Evolutionary conservation across 352 stramenopile genomes (phyloP).

Genomic region (Peronosclerospora sorghi): DNA sequence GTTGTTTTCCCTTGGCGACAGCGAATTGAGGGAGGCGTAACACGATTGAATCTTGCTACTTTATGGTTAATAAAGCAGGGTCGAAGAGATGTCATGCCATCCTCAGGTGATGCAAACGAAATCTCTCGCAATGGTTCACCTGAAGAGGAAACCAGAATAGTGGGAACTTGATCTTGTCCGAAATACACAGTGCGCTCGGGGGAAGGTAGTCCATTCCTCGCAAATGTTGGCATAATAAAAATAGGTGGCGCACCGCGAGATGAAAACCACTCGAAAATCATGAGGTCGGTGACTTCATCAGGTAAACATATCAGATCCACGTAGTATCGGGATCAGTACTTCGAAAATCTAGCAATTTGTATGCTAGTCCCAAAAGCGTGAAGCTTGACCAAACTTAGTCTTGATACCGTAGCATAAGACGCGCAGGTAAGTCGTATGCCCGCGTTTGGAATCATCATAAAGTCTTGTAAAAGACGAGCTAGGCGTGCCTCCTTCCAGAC

Average conservation of each 20-base stretch:
- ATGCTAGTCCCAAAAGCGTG: neutral
- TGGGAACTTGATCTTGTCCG: neutral
- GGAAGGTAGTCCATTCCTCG: neutral
- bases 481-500: neutral
- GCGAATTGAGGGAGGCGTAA: neutral
- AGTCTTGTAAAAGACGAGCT: neutral
- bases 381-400: neutral
- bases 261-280: neutral
- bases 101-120: neutral
- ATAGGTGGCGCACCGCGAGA: neutral
- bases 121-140: neutral
- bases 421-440: neutral
- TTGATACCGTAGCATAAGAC: neutral
- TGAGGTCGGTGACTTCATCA: neutral
- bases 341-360: neutral
- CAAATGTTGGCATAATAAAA: neutral
- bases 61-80: neutral
- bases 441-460: neutral
- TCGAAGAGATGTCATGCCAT: neutral
- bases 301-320: neutral
- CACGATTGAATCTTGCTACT: neutral
- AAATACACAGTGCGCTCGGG: neutral
- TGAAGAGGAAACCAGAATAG: neutral
- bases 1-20: neutral
- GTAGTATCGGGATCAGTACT: neutral